Percentiles rank a stretch among this genome's conserved stretches.
Conservation (phyloP, 768 basidiomycete genomes). For the Collybia sp. region DNA sequence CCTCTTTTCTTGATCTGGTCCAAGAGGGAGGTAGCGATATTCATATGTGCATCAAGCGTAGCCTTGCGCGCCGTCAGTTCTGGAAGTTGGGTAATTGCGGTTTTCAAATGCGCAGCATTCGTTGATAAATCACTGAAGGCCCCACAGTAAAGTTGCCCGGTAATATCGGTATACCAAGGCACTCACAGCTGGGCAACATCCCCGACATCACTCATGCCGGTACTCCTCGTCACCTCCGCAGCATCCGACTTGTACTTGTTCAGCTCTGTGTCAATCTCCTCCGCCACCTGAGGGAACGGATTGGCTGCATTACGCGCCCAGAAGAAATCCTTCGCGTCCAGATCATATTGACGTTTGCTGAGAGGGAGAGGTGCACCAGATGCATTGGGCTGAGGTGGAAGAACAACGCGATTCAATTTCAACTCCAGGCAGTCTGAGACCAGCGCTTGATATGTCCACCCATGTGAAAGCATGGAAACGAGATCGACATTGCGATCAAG, state of each 20-base stretch:
- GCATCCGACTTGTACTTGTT: conserved; percentile 94
- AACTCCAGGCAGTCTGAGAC: conserved; percentile 97
- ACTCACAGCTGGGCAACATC: conserved; percentile 91
- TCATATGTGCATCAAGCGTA: conserved; percentile 98
- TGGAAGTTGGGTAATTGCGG: conserved; percentile 94
- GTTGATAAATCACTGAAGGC: conserved; percentile 73
- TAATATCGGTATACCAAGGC: not conserved
- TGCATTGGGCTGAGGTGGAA: conserved; percentile 52
- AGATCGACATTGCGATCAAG: conserved; percentile 94
- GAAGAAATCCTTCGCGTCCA: conserved; percentile 98
- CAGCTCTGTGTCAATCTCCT: conserved; percentile 91
- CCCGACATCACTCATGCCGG: conserved; percentile 92
- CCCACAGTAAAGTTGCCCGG: conserved; percentile 1
- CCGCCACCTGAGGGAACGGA: conserved; percentile 97
- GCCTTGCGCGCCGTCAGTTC: conserved; percentile 96
- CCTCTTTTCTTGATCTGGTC: conserved; percentile 95
- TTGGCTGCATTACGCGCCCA: conserved; percentile 96
- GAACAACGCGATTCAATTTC: conserved; percentile 91
- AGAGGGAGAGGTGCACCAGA: conserved; percentile 24
- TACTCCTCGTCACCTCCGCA: conserved; percentile 92
- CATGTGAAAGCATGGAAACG: conserved; percentile 89
- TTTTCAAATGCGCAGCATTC: conserved; percentile 92
- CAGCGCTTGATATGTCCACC: conserved; percentile 99
- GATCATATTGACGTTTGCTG: conserved; percentile 77
- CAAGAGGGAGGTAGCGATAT: conserved; percentile 92